These are phyloP conservation scores for Vigna hirtella DNA, from an alignment of 306 rosid genomes.

Conservation along the genomic window DNA sequence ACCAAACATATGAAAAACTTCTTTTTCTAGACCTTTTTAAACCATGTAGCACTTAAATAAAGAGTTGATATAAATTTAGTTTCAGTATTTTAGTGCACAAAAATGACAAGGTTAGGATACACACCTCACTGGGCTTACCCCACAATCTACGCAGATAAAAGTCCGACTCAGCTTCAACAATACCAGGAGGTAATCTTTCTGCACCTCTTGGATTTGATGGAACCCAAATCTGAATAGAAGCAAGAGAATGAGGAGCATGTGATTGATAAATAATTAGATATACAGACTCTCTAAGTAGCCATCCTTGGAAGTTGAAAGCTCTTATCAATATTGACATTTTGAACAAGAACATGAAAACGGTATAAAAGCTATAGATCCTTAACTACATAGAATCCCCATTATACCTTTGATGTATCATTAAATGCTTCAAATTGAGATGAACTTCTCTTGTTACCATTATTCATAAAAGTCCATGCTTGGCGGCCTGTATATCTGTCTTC, in stretches of 20 bases:
- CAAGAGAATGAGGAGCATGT: constrained; percentile 27
- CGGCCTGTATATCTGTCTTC: constrained; percentile 63
- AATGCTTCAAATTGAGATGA: constrained; percentile 48
- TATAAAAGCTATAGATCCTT: constrained; percentile 28
- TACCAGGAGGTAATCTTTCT: constrained; percentile 88
- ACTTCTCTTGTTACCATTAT: constrained; percentile 47
- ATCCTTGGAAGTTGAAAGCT: constrained; percentile 23
- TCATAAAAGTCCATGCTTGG: constrained; percentile 53
- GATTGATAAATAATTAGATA: constrained; percentile 24
- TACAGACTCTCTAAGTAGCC: constrained; percentile 8
- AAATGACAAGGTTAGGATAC: constrained; percentile 41
- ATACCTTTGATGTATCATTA: constrained; percentile 79
- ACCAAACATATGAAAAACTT: neutral
- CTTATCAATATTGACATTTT: constrained; percentile 9
- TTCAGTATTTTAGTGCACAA: neutral
- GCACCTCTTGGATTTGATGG: constrained; percentile 98
- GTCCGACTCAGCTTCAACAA: constrained; percentile 83
- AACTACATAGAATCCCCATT: constrained; percentile 37
- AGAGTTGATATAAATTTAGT: constrained; percentile 14
- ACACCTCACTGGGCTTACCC: constrained; percentile 96
- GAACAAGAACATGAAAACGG: constrained; percentile 23
- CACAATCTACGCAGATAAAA: constrained; percentile 84
- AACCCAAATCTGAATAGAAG: constrained; percentile 80
- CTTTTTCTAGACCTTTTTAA: constrained; percentile 5
- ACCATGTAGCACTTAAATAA: neutral